These are phyloP conservation scores for Articulospora tetracladia DNA, from an alignment of 495 filamentous ascomycete species.

Conservation along the genomic window DNA sequence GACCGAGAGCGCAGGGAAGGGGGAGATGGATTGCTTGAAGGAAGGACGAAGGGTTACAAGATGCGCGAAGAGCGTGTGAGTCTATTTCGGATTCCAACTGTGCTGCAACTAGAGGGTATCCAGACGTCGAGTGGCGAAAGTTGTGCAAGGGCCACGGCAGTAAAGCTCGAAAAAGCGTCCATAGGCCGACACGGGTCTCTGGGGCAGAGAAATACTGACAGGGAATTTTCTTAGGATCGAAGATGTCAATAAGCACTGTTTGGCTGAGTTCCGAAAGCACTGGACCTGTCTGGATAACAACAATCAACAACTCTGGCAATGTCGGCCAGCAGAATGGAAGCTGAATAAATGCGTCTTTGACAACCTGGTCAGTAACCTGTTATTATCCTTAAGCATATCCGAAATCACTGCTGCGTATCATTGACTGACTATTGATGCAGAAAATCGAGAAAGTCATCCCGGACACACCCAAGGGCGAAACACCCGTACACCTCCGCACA, in stretches of 20 bases:
- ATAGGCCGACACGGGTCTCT: too few relatives aligned
- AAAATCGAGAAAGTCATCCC: slow-evolving; percentile 89
- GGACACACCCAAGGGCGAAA: slow-evolving; percentile 69
- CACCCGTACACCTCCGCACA: slow-evolving; percentile 77
- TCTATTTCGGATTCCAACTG: slow-evolving; percentile 24
- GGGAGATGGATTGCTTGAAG: slow-evolving; percentile 91
- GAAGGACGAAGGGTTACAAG: slow-evolving; percentile 94
- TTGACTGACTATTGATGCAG: slow-evolving; percentile 40
- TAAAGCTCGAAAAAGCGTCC: background rate
- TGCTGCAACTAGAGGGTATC: background rate
- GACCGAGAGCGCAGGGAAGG: slow-evolving; percentile 77
- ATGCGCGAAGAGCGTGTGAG: slow-evolving; percentile 94
- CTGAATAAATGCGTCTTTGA: slow-evolving; percentile 93
- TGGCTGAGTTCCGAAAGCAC: slow-evolving; percentile 84
- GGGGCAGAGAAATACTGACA: background rate
- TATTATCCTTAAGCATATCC: background rate
- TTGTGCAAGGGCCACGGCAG: background rate
- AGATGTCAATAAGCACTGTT: slow-evolving; percentile 93
- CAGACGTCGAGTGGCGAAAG: background rate
- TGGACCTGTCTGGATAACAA: slow-evolving; percentile 96
- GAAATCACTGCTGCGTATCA: too few relatives aligned
- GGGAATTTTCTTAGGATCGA: slow-evolving; percentile 56
- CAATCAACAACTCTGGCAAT: slow-evolving; percentile 96
- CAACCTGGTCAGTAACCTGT: slow-evolving; percentile 67
- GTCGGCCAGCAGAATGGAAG: slow-evolving; percentile 71